Conservation (phyloP, 371 early-diverging fungal species). For the Dichotomocladium elegans region DNA sequence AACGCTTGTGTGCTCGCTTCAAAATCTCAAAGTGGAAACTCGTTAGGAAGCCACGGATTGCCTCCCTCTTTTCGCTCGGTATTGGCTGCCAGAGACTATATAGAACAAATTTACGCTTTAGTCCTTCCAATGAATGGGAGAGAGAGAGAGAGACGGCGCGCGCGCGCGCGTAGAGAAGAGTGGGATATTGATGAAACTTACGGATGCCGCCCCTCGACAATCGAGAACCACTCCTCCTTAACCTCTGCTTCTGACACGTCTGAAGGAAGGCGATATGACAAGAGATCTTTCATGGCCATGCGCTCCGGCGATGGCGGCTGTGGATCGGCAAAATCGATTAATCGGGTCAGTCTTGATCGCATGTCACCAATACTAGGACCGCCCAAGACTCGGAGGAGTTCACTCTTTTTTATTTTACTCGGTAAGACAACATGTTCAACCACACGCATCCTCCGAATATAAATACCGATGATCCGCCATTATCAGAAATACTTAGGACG, state of each 20-base stretch:
- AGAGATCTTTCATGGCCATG: slow-evolving; percentile 56
- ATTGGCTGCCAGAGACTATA: slow-evolving; percentile 58
- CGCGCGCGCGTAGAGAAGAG: no score
- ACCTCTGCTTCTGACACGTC: slow-evolving; percentile 42
- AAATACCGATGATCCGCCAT: slow-evolving; percentile 62
- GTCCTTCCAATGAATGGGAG: no score
- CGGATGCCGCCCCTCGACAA: slow-evolving; percentile 65
- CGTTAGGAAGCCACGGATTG: slow-evolving; percentile 68
- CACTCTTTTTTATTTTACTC: slow-evolving; percentile 22
- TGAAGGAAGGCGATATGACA: slow-evolving; percentile 63
- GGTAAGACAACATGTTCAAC: neutral
- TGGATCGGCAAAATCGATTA: slow-evolving; percentile 42
- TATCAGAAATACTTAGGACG: slow-evolving; percentile 70
- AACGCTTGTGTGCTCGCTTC: slow-evolving; percentile 58
- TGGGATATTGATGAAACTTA: no score
- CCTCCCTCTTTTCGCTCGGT: slow-evolving; percentile 58
- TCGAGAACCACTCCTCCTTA: slow-evolving; percentile 59
- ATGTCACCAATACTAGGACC: slow-evolving; percentile 71
- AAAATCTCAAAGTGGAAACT: slow-evolving; percentile 65
- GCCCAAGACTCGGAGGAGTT: slow-evolving; percentile 61
- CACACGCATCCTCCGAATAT: neutral
- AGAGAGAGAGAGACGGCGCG: no score
- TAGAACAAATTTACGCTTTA: no score
- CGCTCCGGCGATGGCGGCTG: slow-evolving; percentile 22
- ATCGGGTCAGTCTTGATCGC: slow-evolving; percentile 53